Evolutionary conservation across 2,329 filamentous ascomycete genomes (phyloP), one percentile per base, ranked within the genome.

Genomic region (Penicillium polonicum): DNA sequence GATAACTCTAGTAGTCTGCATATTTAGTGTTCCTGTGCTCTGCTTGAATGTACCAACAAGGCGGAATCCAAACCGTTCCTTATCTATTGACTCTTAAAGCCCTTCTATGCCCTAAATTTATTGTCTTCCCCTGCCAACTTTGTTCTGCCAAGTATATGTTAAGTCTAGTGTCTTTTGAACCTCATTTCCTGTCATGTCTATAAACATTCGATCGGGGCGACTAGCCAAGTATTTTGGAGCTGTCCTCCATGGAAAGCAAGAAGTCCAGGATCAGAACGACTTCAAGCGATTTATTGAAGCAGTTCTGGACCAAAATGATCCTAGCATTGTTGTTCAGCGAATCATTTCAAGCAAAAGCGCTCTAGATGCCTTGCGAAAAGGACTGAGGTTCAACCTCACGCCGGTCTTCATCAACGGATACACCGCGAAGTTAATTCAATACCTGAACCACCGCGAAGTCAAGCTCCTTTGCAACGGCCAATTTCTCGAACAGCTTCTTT

Each of bases 381-480:
- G 74, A 3, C 62, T 84, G 35, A 71, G 81, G 44, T 76, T 81
- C 58, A 74, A 81, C 57, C 61, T 71, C 5, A 77, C 78, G 1
- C 45, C 64, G 7, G 45, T 57, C 2, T 84, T 83, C 64, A 65
- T 84, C 44, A 83, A 82, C 53, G 29, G 52, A 46, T 59, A 55
- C 5, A 74, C 72, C 0, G 60, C 78, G 0, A 62, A 65, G 0
- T 75, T 82, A 42, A 57, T 82, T 23, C 56, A 39, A 0, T 79
- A 75, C 57, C 57, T 83, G 1, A 68, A 74, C 0, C 71, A 79
- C 45, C 77, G 79, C 1, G 68, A 63, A 0, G 62, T 86, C 45
- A 83, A 82, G 58, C 71, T 77, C 29, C 65, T 85, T 2, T 80
- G 76, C 53, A 76, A 77, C 50, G 84, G 84, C 0, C 72, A 79